phyloP scores from a whole-genome alignment of 768 basidiomycete species.

The Dacryopinax spathularia region DNA sequence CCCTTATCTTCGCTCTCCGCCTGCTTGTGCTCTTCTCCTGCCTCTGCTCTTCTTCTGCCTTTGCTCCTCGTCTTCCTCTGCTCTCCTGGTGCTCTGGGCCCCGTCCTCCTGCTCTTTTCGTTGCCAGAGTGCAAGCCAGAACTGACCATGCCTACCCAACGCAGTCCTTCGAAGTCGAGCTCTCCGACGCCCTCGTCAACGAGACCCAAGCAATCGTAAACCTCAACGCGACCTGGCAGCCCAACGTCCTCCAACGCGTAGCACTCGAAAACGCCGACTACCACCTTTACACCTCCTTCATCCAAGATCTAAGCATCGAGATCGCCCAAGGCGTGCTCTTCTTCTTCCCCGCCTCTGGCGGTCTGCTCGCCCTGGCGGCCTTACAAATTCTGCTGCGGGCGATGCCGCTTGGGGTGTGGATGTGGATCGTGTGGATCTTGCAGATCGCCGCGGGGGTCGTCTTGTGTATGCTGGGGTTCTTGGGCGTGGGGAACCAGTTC shows the following conservation, averaged over 20 bases:
- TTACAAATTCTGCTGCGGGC: not conserved
- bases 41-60: too few species aligned
- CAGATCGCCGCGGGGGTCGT: not conserved
- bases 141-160: too few species aligned
- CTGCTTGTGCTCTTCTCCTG: too few species aligned
- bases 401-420: not conserved
- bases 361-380: not conserved
- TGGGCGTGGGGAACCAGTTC: not conserved
- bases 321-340: not conserved
- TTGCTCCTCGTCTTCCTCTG: too few species aligned
- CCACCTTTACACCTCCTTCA: not conserved
- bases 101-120: too few species aligned
- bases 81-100: too few species aligned
- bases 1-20: too few species aligned
- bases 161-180: constrained; percentile 1
- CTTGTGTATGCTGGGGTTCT: not conserved
- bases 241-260: not conserved
- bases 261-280: not conserved
- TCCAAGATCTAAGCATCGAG: not conserved
- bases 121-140: too few species aligned
- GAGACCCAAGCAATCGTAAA: not conserved
- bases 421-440: not conserved
- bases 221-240: not conserved
- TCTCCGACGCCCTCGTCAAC: not conserved
- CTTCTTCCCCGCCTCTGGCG: not conserved